Percentiles rank a stretch among this genome's conserved stretches.
phyloP scores from a whole-genome alignment of 1,139 yeast genomes.

The Suhomyces bolitotheri region DNA sequence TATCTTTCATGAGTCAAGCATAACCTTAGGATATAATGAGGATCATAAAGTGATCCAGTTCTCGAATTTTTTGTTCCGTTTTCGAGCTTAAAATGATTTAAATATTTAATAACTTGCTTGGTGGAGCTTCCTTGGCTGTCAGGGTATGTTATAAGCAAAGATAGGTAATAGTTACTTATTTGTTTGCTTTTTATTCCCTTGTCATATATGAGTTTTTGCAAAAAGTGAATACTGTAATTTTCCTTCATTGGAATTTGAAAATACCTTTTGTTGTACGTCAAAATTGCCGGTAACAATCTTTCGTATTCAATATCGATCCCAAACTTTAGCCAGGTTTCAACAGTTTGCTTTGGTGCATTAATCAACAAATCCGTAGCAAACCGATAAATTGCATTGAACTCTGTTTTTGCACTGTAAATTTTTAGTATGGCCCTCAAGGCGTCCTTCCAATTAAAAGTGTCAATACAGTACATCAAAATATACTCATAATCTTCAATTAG shows the following conservation, averaged over 20 bases:
- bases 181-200: conserved; percentile 48
- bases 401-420: conserved; percentile 34
- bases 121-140: conserved; percentile 32
- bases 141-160: conserved; percentile 65
- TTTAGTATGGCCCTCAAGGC: conserved; percentile 61
- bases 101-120: conserved; percentile 30
- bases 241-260: conserved; percentile 28
- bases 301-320: conserved; percentile 49
- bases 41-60: conserved; percentile 45
- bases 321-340: conserved; percentile 76
- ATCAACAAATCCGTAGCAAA: conserved; percentile 67
- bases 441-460: conserved; percentile 69
- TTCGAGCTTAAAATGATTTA: conserved; percentile 29
- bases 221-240: conserved; percentile 67
- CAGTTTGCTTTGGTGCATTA: conserved; percentile 68
- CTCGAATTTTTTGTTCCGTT: conserved; percentile 11
- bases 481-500: conserved; percentile 66
- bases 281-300: conserved; percentile 71
- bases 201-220: conserved; percentile 61
- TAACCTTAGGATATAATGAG: conserved; percentile 72
- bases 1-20: conserved; percentile 62
- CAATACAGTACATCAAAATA: conserved; percentile 69
- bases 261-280: conserved; percentile 60
- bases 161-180: conserved; percentile 72
- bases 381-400: conserved; percentile 53